A percentile compares a stretch with the other conserved stretches of the same genome.
phyloP scores from a whole-genome alignment of 306 rosid genomes.

The Prunus mume region DNA sequence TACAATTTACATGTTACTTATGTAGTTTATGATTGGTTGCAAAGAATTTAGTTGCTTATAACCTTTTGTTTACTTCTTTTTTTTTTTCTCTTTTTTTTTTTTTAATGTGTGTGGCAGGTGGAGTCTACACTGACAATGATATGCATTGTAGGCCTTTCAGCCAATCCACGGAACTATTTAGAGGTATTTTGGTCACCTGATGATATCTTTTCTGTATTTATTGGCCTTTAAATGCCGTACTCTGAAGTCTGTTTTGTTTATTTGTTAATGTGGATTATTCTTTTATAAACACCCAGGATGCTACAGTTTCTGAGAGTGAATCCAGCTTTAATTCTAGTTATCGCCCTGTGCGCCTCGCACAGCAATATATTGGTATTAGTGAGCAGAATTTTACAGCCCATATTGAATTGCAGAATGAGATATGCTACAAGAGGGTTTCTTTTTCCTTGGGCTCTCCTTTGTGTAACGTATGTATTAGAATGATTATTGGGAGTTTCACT shows the following conservation, averaged over 20 bases:
- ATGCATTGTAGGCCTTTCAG: constrained; percentile 96
- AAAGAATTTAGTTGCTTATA: neutral
- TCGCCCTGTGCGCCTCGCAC: constrained; percentile 98
- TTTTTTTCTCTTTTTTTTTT: neutral
- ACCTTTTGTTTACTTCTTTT: neutral
- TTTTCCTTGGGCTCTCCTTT: constrained; percentile 21
- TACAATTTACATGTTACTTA: neutral
- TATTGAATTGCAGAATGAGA: constrained; percentile 75
- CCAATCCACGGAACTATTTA: constrained; percentile 88
- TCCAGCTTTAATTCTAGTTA: constrained; percentile 93
- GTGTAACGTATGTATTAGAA: constrained; percentile 21
- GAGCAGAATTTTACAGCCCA: constrained; percentile 86
- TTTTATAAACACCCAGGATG: constrained; percentile 55
- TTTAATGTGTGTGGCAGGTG: constrained; percentile 47
- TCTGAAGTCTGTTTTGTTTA: constrained; percentile 20
- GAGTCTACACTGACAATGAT: constrained; percentile 94
- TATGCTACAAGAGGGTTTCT: constrained; percentile 86
- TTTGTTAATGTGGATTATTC: constrained; percentile 14
- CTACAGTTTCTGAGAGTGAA: constrained; percentile 90
- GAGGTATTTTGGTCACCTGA: constrained; percentile 58
- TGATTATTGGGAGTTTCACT: no score
- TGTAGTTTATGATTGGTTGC: neutral
- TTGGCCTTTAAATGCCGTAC: constrained; percentile 23
- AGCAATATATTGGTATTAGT: constrained; percentile 90
- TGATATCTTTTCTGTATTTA: constrained; percentile 21